Evolutionary conservation across 805 yeast genomes (phyloP), one percentile per base, ranked within the genome.

Genomic region (Monosporozyma yasuniensis): DNA sequence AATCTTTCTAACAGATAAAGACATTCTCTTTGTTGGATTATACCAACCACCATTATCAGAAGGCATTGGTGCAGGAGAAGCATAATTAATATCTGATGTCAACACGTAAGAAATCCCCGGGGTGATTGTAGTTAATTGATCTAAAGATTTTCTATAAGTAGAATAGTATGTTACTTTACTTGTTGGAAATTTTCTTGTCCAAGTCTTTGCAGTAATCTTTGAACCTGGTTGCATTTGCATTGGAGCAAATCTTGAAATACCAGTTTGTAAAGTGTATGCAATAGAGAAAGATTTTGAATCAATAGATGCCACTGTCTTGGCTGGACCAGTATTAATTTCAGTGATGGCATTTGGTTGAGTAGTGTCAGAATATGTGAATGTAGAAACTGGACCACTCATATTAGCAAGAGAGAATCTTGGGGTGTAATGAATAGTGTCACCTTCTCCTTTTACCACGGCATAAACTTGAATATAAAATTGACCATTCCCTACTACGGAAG

Each of bases 221-320:
- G 84, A 61, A 3, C 83, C 86, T 5, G 99, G 97, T 68, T 88
- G 96, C 52, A 73, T 64, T 69, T 90, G 97, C 96, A 89, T 87
- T 48, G 97, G 96, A 1, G 98, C 97, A 66, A 69, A 87, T 58
- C 90, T 77, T 9, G 86, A 79, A 19, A 57, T 66, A 28, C 96
- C 96, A 0, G 93, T 83, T 70, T 91, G 98, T 58, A 58, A 54
- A 2, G 87, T 77, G 69, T 90, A 91, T 2, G 95, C 76, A 6
- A 89, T 70, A 2, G 82, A 63, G 64, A 83, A 84, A 2, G 88
- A 81, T 11, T 64, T 67, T 30, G 71, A 65, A 56, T 71, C 74
- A 25, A 72, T 72, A 7, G 71, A 63, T 9, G 66, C 67, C 2
- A 74, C 75, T 0, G 76, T 66, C n/a, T 66, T 64, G 9, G 65